Evolutionary conservation across 1,139 yeast genomes (phyloP), one percentile per base, ranked within the genome.

Genomic region (Pichia sp.): DNA sequence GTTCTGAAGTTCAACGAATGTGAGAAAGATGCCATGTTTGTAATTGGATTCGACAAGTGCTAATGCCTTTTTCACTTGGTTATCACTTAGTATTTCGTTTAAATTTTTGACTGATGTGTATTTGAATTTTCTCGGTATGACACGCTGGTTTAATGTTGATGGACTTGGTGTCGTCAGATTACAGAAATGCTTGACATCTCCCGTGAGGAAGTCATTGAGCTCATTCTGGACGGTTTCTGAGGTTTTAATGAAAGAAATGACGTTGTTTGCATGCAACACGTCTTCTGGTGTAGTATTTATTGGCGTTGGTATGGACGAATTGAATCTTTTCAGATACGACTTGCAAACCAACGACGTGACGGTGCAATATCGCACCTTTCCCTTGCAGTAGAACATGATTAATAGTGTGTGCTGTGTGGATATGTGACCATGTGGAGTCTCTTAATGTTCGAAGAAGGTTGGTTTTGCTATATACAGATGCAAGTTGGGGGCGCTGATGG

Each of bases 1-100:
- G 19, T 44, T 45, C 37, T 51, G 47, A 39, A 52, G 40, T 45
- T 54, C 56, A 8, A 32, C 21, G 11, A 44, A 32, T 12, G 47
- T 42, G 20, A 54, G 34, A 28, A 17, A 48, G 1, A 14, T 38
- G 4, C 38, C 46, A 2, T 40, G 34, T 10, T 28, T 21, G 15
- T 28, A 45, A 10, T 31, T 41, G 8, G 41, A 17, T 19, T 32
- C 27, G 12, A 53, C 43, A 7, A 48, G 14, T 5, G 32, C 37
- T 31, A 51, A 28, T 2, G 48, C 49, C 11, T 47, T 40, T 17
- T 43, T 45, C 6, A 51, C 41, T 34, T 44, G 40, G n/a, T 49
- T 49, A n/a, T 46, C 45, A 28, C 30, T 22, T 14, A 46, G 15
- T 2, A 46, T 32, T n/a, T 28, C 42, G 27, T 45, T 41, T 10